These are phyloP conservation scores for Pyricularia sp. DNA, from an alignment of 2,329 filamentous ascomycete genomes.

Conservation along the genomic window DNA sequence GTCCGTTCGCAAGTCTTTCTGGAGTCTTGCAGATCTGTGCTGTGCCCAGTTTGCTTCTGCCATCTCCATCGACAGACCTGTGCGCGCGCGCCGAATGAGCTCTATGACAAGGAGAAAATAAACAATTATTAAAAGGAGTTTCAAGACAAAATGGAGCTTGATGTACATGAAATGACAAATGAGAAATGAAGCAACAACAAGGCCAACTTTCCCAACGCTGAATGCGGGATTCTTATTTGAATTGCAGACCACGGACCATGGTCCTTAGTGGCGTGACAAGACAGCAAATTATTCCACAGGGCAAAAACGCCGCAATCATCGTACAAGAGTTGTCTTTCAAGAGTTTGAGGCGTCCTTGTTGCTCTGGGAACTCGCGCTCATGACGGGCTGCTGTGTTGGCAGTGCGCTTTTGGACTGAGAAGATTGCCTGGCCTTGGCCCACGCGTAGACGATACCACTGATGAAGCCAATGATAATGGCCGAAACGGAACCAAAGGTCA, in stretches of 20 bases:
- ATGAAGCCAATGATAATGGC: constrained; percentile 89
- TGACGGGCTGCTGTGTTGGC: constrained; percentile 58
- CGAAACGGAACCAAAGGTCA: constrained; percentile 84
- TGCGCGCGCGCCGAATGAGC: neutral
- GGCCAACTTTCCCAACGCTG: neutral
- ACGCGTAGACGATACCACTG: constrained; percentile 82
- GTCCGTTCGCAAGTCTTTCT: neutral
- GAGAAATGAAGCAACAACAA: neutral
- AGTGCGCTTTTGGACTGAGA: constrained; percentile 55
- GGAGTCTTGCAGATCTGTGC: neutral
- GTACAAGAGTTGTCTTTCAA: constrained; percentile 20
- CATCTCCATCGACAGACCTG: neutral
- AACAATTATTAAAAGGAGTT: neutral
- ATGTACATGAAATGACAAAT: constrained; percentile 4
- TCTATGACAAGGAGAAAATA: constrained; percentile 3
- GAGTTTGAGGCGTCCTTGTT: constrained; percentile 77
- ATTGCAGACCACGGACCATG: neutral
- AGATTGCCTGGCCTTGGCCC: constrained; percentile 76
- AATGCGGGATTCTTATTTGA: neutral
- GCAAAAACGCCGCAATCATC: neutral
- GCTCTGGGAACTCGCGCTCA: constrained; percentile 88
- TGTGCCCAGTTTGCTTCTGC: neutral
- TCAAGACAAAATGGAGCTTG: neutral
- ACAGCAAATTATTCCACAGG: neutral
- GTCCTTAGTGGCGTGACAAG: neutral